These are phyloP conservation scores for Suillus alpinus DNA, from an alignment of 768 basidiomycete species.

Conservation along the genomic window DNA sequence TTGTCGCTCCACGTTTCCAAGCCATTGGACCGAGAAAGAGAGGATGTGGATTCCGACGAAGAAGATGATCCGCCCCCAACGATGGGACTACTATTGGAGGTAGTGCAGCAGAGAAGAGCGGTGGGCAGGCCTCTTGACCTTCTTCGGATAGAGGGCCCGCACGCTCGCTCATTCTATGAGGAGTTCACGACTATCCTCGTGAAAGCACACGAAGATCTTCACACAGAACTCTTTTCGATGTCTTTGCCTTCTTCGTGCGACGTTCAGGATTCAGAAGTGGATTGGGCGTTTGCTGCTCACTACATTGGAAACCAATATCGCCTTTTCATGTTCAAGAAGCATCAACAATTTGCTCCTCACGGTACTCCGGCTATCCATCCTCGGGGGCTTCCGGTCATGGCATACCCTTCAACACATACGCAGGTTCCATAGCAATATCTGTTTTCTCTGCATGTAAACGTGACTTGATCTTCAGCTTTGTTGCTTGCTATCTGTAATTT, in stretches of 20 bases:
- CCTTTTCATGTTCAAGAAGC: slow-evolving; percentile 26
- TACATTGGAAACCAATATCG: slow-evolving; percentile 33
- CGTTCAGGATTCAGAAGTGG: slow-evolving; percentile 17
- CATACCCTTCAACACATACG: slow-evolving; percentile 1
- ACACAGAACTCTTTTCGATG: slow-evolving; percentile 16
- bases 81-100: slow-evolving; percentile 30
- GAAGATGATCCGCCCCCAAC: slow-evolving; percentile 29
- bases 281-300: slow-evolving; percentile 26
- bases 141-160: slow-evolving; percentile 26
- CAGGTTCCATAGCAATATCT: background rate
- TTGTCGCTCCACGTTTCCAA: slow-evolving; percentile 26
- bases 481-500: slow-evolving; percentile 2
- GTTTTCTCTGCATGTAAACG: background rate
- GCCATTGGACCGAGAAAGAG: slow-evolving; percentile 29
- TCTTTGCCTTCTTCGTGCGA: slow-evolving; percentile 14
- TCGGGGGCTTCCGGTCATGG: background rate
- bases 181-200: slow-evolving; percentile 20
- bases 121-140: slow-evolving; percentile 26
- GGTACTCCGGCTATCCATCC: slow-evolving; percentile 7
- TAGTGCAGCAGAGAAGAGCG: slow-evolving; percentile 28
- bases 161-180: slow-evolving; percentile 24
- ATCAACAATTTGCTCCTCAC: slow-evolving; percentile 23
- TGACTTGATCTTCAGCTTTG: background rate
- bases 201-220: slow-evolving; percentile 27
- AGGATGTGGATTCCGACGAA: slow-evolving; percentile 29